phyloP scores from a whole-genome alignment of 2,329 filamentous ascomycete species.

The Penicillium verrucosum region DNA sequence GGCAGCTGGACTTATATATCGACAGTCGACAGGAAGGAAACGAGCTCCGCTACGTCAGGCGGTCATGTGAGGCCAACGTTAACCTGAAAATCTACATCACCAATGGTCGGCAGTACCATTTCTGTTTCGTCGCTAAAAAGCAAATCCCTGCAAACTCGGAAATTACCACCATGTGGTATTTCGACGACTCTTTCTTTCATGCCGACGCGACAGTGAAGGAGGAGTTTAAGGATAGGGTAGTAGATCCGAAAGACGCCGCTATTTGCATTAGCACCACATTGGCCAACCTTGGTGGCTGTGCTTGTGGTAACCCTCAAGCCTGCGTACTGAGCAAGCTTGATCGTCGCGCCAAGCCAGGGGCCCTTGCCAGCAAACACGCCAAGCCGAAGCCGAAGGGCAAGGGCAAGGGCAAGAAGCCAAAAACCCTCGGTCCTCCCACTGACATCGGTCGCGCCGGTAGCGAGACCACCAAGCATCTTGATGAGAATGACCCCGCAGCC shows the following conservation, averaged over 20 bases:
- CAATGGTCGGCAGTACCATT: conserved; percentile 75
- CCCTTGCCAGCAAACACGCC: conserved; percentile 20
- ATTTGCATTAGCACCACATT: conserved; percentile 48
- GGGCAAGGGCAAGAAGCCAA: conserved; percentile 43
- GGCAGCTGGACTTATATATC: conserved; percentile 83
- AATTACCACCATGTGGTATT: conserved; percentile 50
- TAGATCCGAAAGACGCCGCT: conserved; percentile 43
- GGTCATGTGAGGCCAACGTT: conserved; percentile 91
- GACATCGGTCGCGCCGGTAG: conserved; percentile 60
- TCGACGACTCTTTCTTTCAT: conserved; percentile 38
- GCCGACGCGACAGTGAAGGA: background rate
- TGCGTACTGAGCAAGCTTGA: conserved; percentile 46
- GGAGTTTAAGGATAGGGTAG: conserved; percentile 37
- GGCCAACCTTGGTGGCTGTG: conserved; percentile 50
- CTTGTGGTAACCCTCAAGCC: conserved; percentile 39
- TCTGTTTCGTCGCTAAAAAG: conserved; percentile 83
- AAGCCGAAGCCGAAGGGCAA: conserved; percentile 42
- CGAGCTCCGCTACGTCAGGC: conserved; percentile 78
- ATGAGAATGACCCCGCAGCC: conserved; percentile 55
- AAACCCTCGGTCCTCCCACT: conserved; percentile 38
- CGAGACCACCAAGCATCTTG: conserved; percentile 51
- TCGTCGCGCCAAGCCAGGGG: conserved; percentile 30
- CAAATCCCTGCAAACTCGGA: conserved; percentile 63
- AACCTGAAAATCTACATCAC: conserved; percentile 81
- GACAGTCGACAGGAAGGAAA: conserved; percentile 88